A percentile compares a stretch with the other conserved stretches of the same genome.
Conservation (phyloP, 2,329 filamentous ascomycete genomes). For the Rhynchosporium agropyri region DNA sequence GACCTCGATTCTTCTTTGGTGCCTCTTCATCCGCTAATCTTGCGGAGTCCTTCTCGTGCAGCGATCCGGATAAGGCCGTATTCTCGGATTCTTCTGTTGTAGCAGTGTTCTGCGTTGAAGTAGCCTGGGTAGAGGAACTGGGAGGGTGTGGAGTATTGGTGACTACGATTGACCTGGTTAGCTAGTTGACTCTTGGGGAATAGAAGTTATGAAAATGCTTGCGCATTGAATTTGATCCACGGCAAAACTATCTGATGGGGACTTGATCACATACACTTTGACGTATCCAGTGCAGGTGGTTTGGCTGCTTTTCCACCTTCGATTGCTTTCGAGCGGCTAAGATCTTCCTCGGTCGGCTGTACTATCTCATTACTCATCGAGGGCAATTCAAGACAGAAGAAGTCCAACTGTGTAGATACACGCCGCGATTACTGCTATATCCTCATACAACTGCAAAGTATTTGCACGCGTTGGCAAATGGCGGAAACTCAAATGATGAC, state of each 20-base stretch:
- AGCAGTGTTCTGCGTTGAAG: constrained; percentile 39
- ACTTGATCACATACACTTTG: constrained; percentile 36
- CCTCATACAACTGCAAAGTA: constrained; percentile 19
- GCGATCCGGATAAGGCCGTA: constrained; percentile 34
- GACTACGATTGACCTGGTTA: constrained; percentile 33
- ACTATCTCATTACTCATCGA: constrained; percentile 45
- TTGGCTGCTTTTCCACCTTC: constrained; percentile 39
- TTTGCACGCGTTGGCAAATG: constrained; percentile 31
- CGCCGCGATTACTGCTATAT: constrained; percentile 20
- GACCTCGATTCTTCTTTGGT: constrained; percentile 50
- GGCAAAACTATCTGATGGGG: not conserved
- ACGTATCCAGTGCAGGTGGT: constrained; percentile 41
- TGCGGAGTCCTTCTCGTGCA: constrained; percentile 37
- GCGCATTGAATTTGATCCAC: constrained; percentile 21
- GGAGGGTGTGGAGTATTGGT: constrained; percentile 38
- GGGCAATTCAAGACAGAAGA: constrained; percentile 37
- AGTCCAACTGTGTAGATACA: constrained; percentile 20
- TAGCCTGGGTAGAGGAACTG: constrained; percentile 38
- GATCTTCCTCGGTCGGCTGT: constrained; percentile 42
- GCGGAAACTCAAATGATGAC: constrained; percentile 18
- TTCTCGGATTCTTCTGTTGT: constrained; percentile 40
- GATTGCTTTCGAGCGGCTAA: constrained; percentile 39
- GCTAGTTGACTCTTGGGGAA: constrained; percentile 21
- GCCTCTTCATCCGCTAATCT: constrained; percentile 35
- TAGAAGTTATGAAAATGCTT: not conserved